Conservation (phyloP, 768 basidiomycete species). For the Steccherinum ochraceum region DNA sequence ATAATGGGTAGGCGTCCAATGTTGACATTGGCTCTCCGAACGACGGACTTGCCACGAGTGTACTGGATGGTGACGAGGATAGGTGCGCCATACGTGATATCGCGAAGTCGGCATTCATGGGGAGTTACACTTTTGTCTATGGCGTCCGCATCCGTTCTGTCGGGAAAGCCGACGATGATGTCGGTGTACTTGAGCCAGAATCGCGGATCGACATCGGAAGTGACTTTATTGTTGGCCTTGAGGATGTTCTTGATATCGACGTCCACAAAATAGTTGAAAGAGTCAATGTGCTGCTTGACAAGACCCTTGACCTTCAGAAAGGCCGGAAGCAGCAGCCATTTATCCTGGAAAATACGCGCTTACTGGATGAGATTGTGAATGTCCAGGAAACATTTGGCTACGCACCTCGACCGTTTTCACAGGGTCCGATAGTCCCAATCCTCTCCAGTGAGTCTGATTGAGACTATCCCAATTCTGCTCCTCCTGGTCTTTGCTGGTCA, state of each 20-base stretch:
- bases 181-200: conserved; percentile 97
- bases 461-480: conserved; percentile 55
- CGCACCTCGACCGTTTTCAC: conserved; percentile 87
- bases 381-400: conserved; percentile 5
- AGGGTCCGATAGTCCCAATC: conserved; percentile 79
- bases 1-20: conserved; percentile 95
- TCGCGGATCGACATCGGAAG: conserved; percentile 92
- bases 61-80: conserved; percentile 95
- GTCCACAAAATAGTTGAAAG: conserved; percentile 98
- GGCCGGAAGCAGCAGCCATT: conserved; percentile 96
- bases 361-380: neutral
- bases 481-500: conserved; percentile 11
- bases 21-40: conserved; percentile 73
- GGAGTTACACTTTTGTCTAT: conserved; percentile 85
- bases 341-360: conserved; percentile 56
- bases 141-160: conserved; percentile 77
- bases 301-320: conserved; percentile 97
- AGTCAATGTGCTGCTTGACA: conserved; percentile 98
- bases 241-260: conserved; percentile 97
- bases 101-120: conserved; percentile 94
- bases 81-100: conserved; percentile 90
- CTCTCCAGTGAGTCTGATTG: conserved; percentile 58
- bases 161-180: conserved; percentile 88
- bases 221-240: conserved; percentile 87
- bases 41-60: conserved; percentile 84